Percentiles rank a stretch among this genome's conserved stretches.
phyloP scores from a whole-genome alignment of 805 yeast genomes.

The Candida pseudoglaebosa region DNA sequence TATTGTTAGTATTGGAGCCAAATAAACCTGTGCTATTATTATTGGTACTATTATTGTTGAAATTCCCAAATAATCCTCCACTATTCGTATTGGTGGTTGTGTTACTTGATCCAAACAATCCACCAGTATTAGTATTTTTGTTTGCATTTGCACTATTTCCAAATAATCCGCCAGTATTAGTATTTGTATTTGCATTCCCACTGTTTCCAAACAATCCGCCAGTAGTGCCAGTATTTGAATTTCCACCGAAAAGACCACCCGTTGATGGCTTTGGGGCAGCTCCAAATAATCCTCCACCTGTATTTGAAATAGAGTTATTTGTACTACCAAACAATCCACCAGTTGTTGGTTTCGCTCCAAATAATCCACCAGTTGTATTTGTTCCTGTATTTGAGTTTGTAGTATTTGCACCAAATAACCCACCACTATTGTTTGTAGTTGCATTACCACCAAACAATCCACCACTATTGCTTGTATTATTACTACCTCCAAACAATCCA shows the following conservation, averaged over 20 bases:
- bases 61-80: constrained; percentile 17
- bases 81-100: constrained; percentile 9
- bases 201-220: constrained; percentile 12
- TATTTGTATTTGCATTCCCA: constrained; percentile 10
- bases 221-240: constrained; percentile 10
- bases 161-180: constrained; percentile 20
- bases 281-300: constrained; percentile 25
- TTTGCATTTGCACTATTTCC: constrained; percentile 14
- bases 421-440: constrained; percentile 11
- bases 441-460: constrained; percentile 22
- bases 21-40: constrained; percentile 20
- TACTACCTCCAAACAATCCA: constrained; percentile 12
- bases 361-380: constrained; percentile 15
- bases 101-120: constrained; percentile 18
- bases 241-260: constrained; percentile 25
- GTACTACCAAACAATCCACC: constrained; percentile 18
- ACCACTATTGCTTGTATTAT: constrained; percentile 9
- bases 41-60: constrained; percentile 7
- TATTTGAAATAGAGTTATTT: constrained; percentile 15
- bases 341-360: constrained; percentile 17
- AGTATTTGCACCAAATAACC: constrained; percentile 19
- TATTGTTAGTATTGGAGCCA: constrained; percentile 12
- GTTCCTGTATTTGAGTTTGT: constrained; percentile 12
- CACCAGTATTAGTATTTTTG: constrained; percentile 15
- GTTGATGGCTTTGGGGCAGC: constrained; percentile 10